Conservation (phyloP, 75 land plant genomes). For the Cryptomeria japonica region DNA sequence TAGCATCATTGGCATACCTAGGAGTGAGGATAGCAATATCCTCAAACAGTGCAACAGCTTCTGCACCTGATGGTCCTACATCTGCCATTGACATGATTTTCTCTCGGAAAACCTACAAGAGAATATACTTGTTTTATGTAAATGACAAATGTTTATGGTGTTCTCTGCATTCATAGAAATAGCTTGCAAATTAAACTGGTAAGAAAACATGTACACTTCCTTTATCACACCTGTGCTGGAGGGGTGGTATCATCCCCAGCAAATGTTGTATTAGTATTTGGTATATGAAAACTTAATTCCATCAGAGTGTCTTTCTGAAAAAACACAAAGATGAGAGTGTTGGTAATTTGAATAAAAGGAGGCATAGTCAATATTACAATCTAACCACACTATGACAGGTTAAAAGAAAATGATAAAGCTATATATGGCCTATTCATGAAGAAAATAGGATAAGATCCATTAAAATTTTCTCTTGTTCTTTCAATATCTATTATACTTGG, state of each 20-base stretch:
- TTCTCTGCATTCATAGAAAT: no score
- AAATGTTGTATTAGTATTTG: slow-evolving; percentile 84
- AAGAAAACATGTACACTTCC: not conserved
- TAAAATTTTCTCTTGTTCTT: no score
- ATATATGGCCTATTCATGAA: no score
- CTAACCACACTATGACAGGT: no score
- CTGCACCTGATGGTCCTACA: slow-evolving; percentile 71
- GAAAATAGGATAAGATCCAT: no score
- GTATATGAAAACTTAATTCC: slow-evolving; percentile 96
- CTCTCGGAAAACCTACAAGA: slow-evolving; percentile 63
- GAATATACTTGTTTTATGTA: not conserved
- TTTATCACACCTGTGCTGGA: slow-evolving; percentile 74
- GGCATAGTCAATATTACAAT: no score
- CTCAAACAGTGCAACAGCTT: slow-evolving; percentile 75
- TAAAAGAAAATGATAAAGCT: no score
- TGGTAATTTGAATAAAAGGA: no score
- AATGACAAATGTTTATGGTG: no score
- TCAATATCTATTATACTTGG: no score
- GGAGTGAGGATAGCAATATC: slow-evolving; percentile 82
- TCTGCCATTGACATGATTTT: slow-evolving; percentile 79
- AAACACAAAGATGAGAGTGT: no score
- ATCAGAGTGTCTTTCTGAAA: slow-evolving; percentile 94
- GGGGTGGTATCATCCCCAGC: slow-evolving; percentile 91
- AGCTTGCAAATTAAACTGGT: no score
- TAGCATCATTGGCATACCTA: slow-evolving; percentile 36